Evolutionary conservation across 202 grass and related monocot species (phyloP).

Genomic region (Schoenoplectus triqueter): DNA sequence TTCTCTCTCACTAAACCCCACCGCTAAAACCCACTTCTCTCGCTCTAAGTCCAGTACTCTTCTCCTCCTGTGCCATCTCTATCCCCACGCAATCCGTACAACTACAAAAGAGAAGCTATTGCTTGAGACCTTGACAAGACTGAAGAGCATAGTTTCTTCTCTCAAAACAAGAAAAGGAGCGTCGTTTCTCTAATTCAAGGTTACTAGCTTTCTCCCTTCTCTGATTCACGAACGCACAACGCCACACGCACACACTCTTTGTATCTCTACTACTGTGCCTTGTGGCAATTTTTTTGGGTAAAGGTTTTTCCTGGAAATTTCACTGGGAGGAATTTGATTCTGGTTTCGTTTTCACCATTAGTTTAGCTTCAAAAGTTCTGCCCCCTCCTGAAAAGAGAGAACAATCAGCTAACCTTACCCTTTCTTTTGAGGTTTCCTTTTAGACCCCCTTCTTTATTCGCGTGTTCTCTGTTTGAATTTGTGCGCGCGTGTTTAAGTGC

Average conservation of each 20-base stretch:
- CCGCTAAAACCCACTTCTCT: neutral
- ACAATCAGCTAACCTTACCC: slow-evolving; percentile 18
- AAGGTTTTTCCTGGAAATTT: slow-evolving; percentile 40
- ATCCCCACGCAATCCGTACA: neutral
- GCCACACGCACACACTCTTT: neutral
- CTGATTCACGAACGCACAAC: neutral
- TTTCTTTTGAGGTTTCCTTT: slow-evolving; percentile 42
- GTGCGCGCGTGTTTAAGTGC: neutral
- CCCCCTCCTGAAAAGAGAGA: neutral
- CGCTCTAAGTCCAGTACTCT: neutral
- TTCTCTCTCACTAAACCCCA: slow-evolving; percentile 38
- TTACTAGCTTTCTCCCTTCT: neutral
- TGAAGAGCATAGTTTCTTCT: no score
- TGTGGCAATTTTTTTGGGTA: neutral
- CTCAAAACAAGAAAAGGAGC: neutral
- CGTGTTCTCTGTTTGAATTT: slow-evolving; percentile 10
- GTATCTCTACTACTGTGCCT: slow-evolving; percentile 8
- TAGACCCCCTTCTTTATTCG: slow-evolving; percentile 38
- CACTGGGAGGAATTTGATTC: slow-evolving; percentile 32
- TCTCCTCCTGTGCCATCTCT: neutral
- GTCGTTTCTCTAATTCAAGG: slow-evolving; percentile 30
- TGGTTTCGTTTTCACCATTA: slow-evolving; percentile 38
- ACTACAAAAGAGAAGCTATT: neutral
- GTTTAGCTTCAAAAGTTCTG: slow-evolving; percentile 26
- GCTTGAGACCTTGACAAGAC: neutral